These are phyloP conservation scores for Trichoderma oligosporum DNA, from an alignment of 2,329 filamentous ascomycete species.

Conservation along the genomic window DNA sequence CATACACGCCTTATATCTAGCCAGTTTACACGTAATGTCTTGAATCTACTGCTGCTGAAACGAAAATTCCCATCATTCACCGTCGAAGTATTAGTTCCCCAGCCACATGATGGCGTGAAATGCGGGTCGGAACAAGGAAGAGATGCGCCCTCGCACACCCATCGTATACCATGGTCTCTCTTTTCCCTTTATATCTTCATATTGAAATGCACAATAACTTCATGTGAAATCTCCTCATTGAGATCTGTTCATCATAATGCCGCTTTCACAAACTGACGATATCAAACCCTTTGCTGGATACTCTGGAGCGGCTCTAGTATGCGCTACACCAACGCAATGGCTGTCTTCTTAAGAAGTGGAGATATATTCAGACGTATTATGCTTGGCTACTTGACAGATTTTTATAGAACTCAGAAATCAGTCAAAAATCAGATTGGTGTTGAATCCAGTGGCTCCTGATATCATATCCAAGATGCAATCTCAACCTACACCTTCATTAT, in stretches of 20 bases:
- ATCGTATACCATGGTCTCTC: too few relatives aligned
- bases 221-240: too few relatives aligned
- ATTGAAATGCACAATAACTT: too few relatives aligned
- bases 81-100: too few relatives aligned
- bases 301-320: constrained; percentile 8
- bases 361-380: constrained; percentile 5
- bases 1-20: too few relatives aligned
- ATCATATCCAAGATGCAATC: not conserved
- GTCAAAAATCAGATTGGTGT: not conserved
- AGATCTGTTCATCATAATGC: not conserved
- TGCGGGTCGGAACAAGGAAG: too few relatives aligned
- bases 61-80: too few relatives aligned
- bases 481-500: not conserved
- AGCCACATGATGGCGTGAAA: too few relatives aligned
- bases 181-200: too few relatives aligned
- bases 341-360: constrained; percentile 5
- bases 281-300: not conserved
- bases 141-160: too few relatives aligned
- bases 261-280: not conserved
- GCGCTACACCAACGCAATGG: not conserved
- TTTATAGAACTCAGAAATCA: not conserved
- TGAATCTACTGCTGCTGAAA: too few relatives aligned
- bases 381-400: constrained; percentile 1
- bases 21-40: too few relatives aligned
- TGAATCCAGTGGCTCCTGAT: not conserved